These are phyloP conservation scores for Juncus inflexus DNA, from an alignment of 176 grass and related monocot genomes.

Conservation along the genomic window DNA sequence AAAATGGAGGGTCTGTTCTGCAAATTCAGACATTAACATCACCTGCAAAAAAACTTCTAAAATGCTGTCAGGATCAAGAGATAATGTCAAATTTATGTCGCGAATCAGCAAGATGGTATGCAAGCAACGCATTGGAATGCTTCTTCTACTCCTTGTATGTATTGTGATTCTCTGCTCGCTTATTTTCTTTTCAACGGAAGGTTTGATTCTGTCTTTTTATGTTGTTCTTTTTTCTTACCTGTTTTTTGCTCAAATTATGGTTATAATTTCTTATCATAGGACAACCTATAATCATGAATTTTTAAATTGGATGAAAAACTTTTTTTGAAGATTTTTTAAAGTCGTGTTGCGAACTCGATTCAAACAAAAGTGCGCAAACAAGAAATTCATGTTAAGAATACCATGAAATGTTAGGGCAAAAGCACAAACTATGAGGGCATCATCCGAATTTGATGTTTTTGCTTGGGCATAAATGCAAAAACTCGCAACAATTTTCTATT, in stretches of 20 bases:
- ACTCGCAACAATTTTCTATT: too few relatives aligned
- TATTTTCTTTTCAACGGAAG: slow-evolving; percentile 25
- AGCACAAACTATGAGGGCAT: too few relatives aligned
- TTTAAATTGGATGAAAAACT: too few relatives aligned
- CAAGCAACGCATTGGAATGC: slow-evolving; percentile 12
- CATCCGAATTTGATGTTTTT: too few relatives aligned
- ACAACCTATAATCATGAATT: too few relatives aligned
- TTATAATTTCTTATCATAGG: too few relatives aligned
- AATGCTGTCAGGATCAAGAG: slow-evolving; percentile 16
- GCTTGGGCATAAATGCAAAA: too few relatives aligned
- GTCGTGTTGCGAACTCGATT: too few relatives aligned
- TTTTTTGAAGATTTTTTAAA: too few relatives aligned
- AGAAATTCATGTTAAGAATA: too few relatives aligned
- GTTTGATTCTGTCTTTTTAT: neutral
- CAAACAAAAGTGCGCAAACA: too few relatives aligned
- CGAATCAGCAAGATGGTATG: slow-evolving; percentile 18
- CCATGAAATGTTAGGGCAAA: too few relatives aligned
- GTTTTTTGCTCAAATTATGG: neutral
- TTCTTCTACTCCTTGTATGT: slow-evolving; percentile 14
- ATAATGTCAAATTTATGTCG: slow-evolving; percentile 7
- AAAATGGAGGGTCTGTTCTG: slow-evolving; percentile 18
- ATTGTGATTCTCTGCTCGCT: slow-evolving; percentile 9
- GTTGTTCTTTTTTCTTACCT: neutral
- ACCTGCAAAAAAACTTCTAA: slow-evolving; percentile 24
- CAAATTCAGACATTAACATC: slow-evolving; percentile 20